Base-by-base conservation (phyloP, 1,284 basidiomycete species). In the Pascua guehoae region DNA sequence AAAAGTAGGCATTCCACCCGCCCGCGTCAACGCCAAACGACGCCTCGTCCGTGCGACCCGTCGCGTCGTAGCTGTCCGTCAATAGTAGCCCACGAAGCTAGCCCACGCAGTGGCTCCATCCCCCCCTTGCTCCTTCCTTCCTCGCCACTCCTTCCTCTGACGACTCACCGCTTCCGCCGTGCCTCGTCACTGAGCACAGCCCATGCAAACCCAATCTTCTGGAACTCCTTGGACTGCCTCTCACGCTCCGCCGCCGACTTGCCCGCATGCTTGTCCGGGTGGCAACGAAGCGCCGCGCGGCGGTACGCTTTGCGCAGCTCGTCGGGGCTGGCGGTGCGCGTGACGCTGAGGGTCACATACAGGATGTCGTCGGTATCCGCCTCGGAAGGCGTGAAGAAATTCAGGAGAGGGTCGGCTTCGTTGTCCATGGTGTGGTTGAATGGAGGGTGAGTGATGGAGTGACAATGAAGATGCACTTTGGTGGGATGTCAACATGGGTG, bases 1-100 rank as follows among this genome's bases (percentile, higher is more conserved):
- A 86, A 69, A 96, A 97, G 78, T 97, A 97, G 15, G 87, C 83
- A 65, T 91, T 89, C 93, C 93, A 97, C 5, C 91, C 90, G 58
- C 85, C 88, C 7, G 84, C 89, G n/a, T 82, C 82, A 49, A 86
- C 86, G n/a, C 61, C 68, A 56, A 79, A 77, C 55, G 86, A 81
- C 12, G 83, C 83, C 68, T 95, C 91, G 64, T 87, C 85, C 5
- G 92, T 94, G 63, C 83, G 83, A 12, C 93, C 93, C 1, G 88
- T 92, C 54, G 79, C 79, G 67, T 95, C 91, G 68, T 94, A 95
- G 41, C 73, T 77, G 43, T 1, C 24, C 11, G 36, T 57, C 56
- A 32, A 32, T 7, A 32, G 4, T 7, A 57, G 50, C 49, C 36
- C n/a, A 11, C 4, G 7, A 42, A 42, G 14, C 4, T n/a, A 43